Base-by-base conservation (phyloP, 352 stramenopile species). In the Globisporangium orthogonon region DNA sequence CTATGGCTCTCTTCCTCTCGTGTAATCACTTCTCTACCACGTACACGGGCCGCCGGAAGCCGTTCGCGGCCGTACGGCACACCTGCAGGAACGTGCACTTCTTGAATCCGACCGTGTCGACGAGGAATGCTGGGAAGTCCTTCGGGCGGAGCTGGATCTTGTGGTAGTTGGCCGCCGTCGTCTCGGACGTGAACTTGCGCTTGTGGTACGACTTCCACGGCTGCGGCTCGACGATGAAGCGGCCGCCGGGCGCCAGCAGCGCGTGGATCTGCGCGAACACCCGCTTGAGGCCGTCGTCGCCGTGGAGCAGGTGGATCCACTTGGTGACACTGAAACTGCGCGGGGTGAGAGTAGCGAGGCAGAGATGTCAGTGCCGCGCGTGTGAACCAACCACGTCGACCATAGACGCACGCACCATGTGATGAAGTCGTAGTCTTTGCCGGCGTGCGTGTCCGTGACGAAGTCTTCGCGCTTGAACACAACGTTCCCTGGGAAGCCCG, bases 241-340 rank as follows among this genome's bases (percentile, higher is more conserved):
- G 69, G 0, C 88, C 88, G 23, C 81, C 82, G 11, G 83, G 76
- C 14, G 53, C 58, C 2, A 97, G 60, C 40, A 96, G 62, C 13
- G 67, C 60, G 59, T 83, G 83, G 37, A 93, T 74, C 23, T 80
- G 66, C 5, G 59, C 51, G 62, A 97, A 97, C 29, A 94, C 63
- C 28, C 67, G 61, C 52, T 89, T 79, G 53, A 97, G 71, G 13
- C 83, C 86, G 30, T 91, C 80, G 50, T 97, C 88, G 14, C 88
- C 88, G 41, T 90, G 76, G 59, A 93, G 87, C 43, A 97, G 67
- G 55, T 97, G 88, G 43, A 97, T 90, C 88, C 88, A 97, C 70
- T 97, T 97, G 10, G 86, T 91, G 54, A 96, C 83, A 49, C 83
- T 95, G 47, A 97, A 91, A 51, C 86, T 89, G 37, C 29, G 52